A percentile compares a stretch with the other conserved stretches of the same genome.
Conservation (phyloP, 2,329 filamentous ascomycete species). For the Diaporthe vaccinii region DNA sequence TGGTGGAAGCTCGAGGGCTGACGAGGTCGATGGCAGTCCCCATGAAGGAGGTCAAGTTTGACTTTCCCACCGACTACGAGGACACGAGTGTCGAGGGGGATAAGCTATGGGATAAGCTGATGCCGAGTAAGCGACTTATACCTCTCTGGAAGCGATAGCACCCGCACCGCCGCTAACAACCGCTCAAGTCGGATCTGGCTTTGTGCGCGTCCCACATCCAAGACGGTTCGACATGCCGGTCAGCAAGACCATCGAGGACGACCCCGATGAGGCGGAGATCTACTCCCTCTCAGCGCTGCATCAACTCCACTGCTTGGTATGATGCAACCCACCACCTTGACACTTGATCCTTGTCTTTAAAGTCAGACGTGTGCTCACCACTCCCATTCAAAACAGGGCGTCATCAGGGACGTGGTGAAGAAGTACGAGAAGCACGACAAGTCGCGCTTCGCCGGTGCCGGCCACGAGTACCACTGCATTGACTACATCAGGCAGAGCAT, state of each 20-base stretch:
- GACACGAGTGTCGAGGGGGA: constrained; percentile 37
- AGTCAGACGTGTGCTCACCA: neutral
- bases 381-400: constrained; percentile 17
- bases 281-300: constrained; percentile 40
- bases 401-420: constrained; percentile 40
- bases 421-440: constrained; percentile 40
- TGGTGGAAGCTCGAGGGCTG: neutral
- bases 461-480: constrained; percentile 40
- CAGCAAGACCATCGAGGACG: constrained; percentile 37
- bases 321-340: neutral
- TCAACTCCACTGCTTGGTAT: constrained; percentile 39
- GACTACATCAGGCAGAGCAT: constrained; percentile 40
- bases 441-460: constrained; percentile 39
- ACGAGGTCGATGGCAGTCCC: constrained; percentile 28
- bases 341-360: no score
- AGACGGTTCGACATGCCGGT: constrained; percentile 37
- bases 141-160: neutral
- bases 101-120: constrained; percentile 38
- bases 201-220: constrained; percentile 38
- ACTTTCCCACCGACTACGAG: constrained; percentile 39
- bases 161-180: neutral
- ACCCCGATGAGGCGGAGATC: constrained; percentile 38
- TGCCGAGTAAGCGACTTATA: constrained; percentile 32
- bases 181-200: constrained; percentile 33
- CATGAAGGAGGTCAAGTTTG: constrained; percentile 33